Evolutionary conservation across 768 basidiomycete genomes (phyloP), one percentile per base, ranked within the genome.

Genomic region (Lepiota brunneoincarnata): DNA sequence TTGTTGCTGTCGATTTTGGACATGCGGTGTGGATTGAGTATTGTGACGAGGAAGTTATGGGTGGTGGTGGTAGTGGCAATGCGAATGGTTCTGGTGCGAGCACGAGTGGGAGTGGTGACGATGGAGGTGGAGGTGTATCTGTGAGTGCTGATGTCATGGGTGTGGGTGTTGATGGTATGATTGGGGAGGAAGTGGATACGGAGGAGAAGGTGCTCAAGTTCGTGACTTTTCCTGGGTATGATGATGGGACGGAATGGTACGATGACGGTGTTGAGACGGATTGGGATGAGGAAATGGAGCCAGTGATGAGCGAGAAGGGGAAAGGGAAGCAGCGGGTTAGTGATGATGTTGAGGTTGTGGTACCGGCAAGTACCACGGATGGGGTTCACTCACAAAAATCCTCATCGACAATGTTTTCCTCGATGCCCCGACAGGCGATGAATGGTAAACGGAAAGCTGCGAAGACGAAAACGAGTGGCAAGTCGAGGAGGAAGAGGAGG

Each of bases 1-100:
- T 89, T 12, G 82, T 89, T n/a, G 87, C 87, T 0, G 86, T 93
- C 6, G 84, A 94, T 64, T 95, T 94, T 70, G 89, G 90, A 38
- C 91, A 93, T 61, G 88, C 92, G 15, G 86, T 91, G 34, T 89
- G 91, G 81, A 82, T 94, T 43, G 87, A 89, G 62, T 82, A 83
- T 61, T 63, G 59, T 58, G 73, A 68, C 59, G 70, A 54, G 46
- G 68, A 68, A n/a, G 63, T 67, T n/a, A n/a, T n/a, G n/a, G n/a
- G n/a, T 12, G 65, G 65, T 18, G 49, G 17, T 12, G 14, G n/a
- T 41, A 3, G 42, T 23, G 24, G 6, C 2, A 65, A 38, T 36
- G 31, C 36, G 3, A n/a, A 14, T n/a, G 49, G 23, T 21, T 23
- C 51, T 31, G 42, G 31, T 21, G 42, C 14, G 21, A 42, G 31